These are phyloP conservation scores for Backusella psychrophila DNA, from an alignment of 192 early-diverging fungal genomes.

Conservation along the genomic window DNA sequence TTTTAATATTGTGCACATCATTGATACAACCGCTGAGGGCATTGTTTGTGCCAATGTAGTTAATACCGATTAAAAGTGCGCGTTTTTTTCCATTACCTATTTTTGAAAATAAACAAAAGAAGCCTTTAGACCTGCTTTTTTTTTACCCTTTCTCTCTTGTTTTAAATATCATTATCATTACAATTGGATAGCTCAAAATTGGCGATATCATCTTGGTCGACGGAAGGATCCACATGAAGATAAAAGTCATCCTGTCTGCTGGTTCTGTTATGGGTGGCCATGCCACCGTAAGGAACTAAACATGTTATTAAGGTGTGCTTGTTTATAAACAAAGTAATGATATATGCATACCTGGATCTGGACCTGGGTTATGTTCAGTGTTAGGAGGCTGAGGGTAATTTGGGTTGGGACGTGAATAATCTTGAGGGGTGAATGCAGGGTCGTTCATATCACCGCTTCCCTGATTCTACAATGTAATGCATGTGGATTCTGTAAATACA, in stretches of 20 bases:
- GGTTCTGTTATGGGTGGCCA: conserved; percentile 3
- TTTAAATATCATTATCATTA: conserved; percentile 7
- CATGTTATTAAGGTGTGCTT: not conserved
- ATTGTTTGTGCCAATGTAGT: conserved; percentile 69
- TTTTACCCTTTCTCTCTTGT: not conserved
- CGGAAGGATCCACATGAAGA: conserved; percentile 19
- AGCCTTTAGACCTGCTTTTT: not conserved
- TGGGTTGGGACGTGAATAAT: not conserved
- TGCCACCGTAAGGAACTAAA: not conserved
- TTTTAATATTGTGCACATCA: conserved; percentile 76
- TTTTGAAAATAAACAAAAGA: not conserved
- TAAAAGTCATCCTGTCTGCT: not conserved
- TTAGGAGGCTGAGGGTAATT: conserved; percentile 28
- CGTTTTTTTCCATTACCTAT: conserved; percentile 62
- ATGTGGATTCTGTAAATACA: not conserved
- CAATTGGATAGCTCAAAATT: conserved; percentile 50
- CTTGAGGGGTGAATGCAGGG: not conserved
- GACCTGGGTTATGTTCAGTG: conserved; percentile 21
- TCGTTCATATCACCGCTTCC: not conserved
- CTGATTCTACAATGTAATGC: not conserved
- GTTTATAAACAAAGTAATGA: not conserved
- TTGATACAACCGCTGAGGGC: conserved; percentile 75
- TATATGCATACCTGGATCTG: not conserved
- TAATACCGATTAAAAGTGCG: conserved; percentile 91
- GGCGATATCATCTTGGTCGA: conserved; percentile 22